phyloP scores from a whole-genome alignment of 805 yeast species.

The Brettanomyces custersianus region DNA sequence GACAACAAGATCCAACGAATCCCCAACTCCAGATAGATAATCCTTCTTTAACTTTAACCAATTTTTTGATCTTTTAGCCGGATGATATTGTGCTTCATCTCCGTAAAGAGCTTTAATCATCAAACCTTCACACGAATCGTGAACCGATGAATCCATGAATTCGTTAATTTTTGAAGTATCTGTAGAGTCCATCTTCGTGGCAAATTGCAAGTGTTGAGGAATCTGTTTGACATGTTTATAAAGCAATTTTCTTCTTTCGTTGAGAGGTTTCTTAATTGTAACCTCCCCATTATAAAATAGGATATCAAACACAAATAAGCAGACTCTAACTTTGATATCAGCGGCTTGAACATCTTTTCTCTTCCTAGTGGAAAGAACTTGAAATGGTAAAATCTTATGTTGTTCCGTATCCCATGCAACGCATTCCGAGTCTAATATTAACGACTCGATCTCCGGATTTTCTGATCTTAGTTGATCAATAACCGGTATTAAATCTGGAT shows the following conservation, averaged over 20 bases:
- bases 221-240: constrained; percentile 46
- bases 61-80: constrained; percentile 87
- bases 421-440: constrained; percentile 92
- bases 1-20: constrained; percentile 86
- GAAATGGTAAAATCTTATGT: constrained; percentile 85
- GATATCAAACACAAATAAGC: constrained; percentile 87
- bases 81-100: constrained; percentile 76
- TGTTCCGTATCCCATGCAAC: constrained; percentile 89
- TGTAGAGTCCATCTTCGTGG: constrained; percentile 63
- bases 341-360: constrained; percentile 84
- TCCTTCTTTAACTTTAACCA: constrained; percentile 96
- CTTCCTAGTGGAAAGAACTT: constrained; percentile 85
- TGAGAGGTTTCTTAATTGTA: constrained; percentile 54
- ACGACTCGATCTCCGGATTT: constrained; percentile 34
- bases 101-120: constrained; percentile 91
- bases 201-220: constrained; percentile 75
- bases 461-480: constrained; percentile 36
- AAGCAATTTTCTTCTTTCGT: constrained; percentile 60
- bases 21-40: constrained; percentile 91
- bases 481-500: constrained; percentile 78
- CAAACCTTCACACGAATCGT: constrained; percentile 87
- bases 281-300: constrained; percentile 68
- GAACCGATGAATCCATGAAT: constrained; percentile 82
- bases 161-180: constrained; percentile 67
- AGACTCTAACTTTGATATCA: constrained; percentile 84